phyloP scores from a whole-genome alignment of 306 rosid genomes.

The Potentilla sterilis region DNA sequence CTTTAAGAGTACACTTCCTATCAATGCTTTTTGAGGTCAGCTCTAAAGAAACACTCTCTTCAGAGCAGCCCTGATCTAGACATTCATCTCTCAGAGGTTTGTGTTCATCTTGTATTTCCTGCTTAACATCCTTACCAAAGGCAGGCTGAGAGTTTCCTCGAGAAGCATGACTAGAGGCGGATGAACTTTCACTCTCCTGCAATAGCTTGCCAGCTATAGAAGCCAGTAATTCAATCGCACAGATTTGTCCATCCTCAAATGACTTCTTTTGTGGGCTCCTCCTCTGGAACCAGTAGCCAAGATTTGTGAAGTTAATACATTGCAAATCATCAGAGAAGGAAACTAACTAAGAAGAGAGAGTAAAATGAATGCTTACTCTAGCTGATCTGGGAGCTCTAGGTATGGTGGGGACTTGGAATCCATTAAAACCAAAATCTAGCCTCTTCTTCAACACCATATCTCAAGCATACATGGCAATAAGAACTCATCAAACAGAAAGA shows the following conservation, averaged over 20 bases:
- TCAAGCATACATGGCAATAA: constrained; percentile 44
- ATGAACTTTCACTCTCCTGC: constrained; percentile 76
- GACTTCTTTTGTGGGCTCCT: constrained; percentile 52
- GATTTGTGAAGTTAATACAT: constrained; percentile 19
- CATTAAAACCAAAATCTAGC: constrained; percentile 54
- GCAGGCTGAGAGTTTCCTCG: constrained; percentile 48
- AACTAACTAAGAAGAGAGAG: constrained; percentile 7
- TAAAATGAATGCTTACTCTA: constrained; percentile 53
- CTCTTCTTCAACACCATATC: constrained; percentile 86
- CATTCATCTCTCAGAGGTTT: constrained; percentile 41
- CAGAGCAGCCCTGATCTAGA: constrained; percentile 46
- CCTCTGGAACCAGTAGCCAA: constrained; percentile 55
- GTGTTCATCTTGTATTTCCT: constrained; percentile 35
- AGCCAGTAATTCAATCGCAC: constrained; percentile 83
- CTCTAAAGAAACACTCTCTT: constrained; percentile 44
- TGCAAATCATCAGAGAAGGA: constrained; percentile 22
- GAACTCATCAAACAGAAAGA: constrained; percentile 47
- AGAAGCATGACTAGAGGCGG: constrained; percentile 76
- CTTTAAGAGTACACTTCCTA: constrained; percentile 36
- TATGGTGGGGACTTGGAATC: constrained; percentile 62
- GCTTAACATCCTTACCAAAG: constrained; percentile 42
- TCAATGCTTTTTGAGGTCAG: constrained; percentile 33
- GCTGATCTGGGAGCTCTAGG: constrained; percentile 86
- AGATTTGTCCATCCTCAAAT: constrained; percentile 45
- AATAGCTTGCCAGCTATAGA: constrained; percentile 87